These are phyloP conservation scores for Sporothrix brasiliensis DNA, from an alignment of 2,329 filamentous ascomycete species.

Conservation along the genomic window DNA sequence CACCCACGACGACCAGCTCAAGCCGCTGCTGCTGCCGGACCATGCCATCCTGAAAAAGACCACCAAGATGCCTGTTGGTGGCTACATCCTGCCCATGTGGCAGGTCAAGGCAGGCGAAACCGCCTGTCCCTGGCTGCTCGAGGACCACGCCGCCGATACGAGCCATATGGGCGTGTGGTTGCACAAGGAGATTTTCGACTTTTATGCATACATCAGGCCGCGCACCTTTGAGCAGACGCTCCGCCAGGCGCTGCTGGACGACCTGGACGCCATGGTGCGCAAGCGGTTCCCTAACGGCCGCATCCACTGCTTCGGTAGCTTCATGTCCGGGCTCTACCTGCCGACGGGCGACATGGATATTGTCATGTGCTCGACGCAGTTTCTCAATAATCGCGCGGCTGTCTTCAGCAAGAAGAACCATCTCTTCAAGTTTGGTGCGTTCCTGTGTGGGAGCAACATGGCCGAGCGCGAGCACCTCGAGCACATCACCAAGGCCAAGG, in stretches of 20 bases:
- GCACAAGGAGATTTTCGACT: slow-evolving; percentile 87
- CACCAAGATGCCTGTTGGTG: slow-evolving; percentile 54
- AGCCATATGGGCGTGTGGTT: slow-evolving; percentile 62
- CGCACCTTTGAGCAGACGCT: slow-evolving; percentile 74
- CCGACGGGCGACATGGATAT: slow-evolving; percentile 90
- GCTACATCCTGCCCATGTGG: slow-evolving; percentile 59
- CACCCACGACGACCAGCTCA: slow-evolving; percentile 69
- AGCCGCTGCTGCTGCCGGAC: slow-evolving; percentile 49
- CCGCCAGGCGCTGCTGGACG: slow-evolving; percentile 70
- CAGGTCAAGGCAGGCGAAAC: slow-evolving; percentile 47
- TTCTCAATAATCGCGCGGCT: slow-evolving; percentile 56
- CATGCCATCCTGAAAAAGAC: slow-evolving; percentile 57
- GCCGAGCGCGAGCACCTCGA: slow-evolving; percentile 63
- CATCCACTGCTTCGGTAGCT: slow-evolving; percentile 85
- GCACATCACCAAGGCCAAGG: slow-evolving; percentile 74
- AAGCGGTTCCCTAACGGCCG: slow-evolving; percentile 62
- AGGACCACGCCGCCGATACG: slow-evolving; percentile 55
- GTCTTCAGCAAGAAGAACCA: slow-evolving; percentile 56
- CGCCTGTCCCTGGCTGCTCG: slow-evolving; percentile 65
- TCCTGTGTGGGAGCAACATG: slow-evolving; percentile 60
- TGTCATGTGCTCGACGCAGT: slow-evolving; percentile 69
- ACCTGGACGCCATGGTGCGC: slow-evolving; percentile 64
- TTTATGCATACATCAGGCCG: slow-evolving; percentile 82
- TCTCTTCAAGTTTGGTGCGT: slow-evolving; percentile 64
- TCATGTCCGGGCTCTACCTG: slow-evolving; percentile 75